Percentiles rank a stretch among this genome's conserved stretches.
These are phyloP conservation scores for Diaporthe destruens DNA, from an alignment of 2,329 filamentous ascomycete species.

Conservation along the genomic window DNA sequence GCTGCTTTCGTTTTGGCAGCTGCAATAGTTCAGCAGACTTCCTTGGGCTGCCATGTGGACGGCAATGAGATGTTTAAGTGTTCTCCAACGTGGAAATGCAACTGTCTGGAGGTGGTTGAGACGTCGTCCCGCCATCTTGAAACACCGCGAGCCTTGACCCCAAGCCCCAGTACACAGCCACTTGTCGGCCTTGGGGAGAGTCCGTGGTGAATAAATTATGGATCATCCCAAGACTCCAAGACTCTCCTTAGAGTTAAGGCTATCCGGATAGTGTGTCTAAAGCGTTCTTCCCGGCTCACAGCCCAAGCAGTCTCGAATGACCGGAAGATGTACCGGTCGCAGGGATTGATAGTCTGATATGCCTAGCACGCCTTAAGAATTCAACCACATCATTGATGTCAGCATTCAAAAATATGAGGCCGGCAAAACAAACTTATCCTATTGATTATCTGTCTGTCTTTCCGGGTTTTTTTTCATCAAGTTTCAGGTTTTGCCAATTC, in stretches of 20 bases:
- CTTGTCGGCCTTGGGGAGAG: neutral
- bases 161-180: neutral
- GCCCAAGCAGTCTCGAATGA: neutral
- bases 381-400: too few relatives aligned
- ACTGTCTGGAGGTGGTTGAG: neutral
- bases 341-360: neutral
- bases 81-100: neutral
- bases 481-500: neutral
- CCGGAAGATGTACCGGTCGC: neutral
- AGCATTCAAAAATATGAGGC: too few relatives aligned
- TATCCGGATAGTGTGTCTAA: neutral
- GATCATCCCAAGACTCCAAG: conserved; percentile 15
- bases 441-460: too few relatives aligned
- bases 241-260: neutral
- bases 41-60: neutral
- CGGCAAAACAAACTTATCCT: too few relatives aligned
- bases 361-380: neutral
- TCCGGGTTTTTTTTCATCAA: neutral
- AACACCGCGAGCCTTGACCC: conserved; percentile 15
- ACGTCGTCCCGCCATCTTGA: conserved; percentile 31
- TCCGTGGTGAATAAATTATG: conserved; percentile 6
- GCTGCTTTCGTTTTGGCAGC: neutral
- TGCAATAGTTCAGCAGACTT: conserved; percentile 11
- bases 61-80: conserved; percentile 11
- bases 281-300: too few relatives aligned